phyloP scores from a whole-genome alignment of 2,329 filamentous ascomycete species.

The Stemphylium lycopersici region DNA sequence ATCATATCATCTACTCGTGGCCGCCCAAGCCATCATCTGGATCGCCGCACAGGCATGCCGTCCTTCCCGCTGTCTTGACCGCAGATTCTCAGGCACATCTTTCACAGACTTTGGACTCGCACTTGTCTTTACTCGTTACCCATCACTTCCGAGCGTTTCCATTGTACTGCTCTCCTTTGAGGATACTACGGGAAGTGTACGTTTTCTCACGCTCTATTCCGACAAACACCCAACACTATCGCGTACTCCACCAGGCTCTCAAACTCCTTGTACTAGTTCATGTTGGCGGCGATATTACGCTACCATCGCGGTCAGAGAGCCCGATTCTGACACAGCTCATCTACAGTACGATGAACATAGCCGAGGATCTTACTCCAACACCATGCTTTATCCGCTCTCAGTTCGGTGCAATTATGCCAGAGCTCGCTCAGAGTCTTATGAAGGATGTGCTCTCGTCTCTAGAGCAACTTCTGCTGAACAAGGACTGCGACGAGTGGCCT shows the following conservation, averaged over 20 bases:
- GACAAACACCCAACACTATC: slow-evolving; percentile 19
- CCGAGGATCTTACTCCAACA: slow-evolving; percentile 27
- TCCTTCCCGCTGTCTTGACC: slow-evolving; percentile 45
- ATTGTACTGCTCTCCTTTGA: slow-evolving; percentile 40
- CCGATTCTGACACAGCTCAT: slow-evolving; percentile 26
- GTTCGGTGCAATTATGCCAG: slow-evolving; percentile 45
- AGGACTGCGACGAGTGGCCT: slow-evolving; percentile 42
- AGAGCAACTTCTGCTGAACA: slow-evolving; percentile 39
- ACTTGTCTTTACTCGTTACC: slow-evolving; percentile 42
- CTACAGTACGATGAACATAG: slow-evolving; percentile 23
- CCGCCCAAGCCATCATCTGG: slow-evolving; percentile 30
- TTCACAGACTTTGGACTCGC: slow-evolving; percentile 31
- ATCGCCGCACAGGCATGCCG: slow-evolving; percentile 32
- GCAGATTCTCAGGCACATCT: slow-evolving; percentile 26
- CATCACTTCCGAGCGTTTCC: slow-evolving; percentile 46
- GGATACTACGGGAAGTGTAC: slow-evolving; percentile 45
- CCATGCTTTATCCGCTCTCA: slow-evolving; percentile 51
- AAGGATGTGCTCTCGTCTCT: slow-evolving; percentile 40
- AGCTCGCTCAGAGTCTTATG: slow-evolving; percentile 40
- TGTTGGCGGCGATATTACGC: slow-evolving; percentile 45
- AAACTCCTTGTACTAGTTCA: slow-evolving; percentile 50
- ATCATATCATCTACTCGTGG: slow-evolving; percentile 48
- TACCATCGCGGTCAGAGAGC: slow-evolving; percentile 28
- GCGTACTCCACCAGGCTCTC: slow-evolving; percentile 41
- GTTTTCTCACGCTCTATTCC: slow-evolving; percentile 36